phyloP scores from a whole-genome alignment of 1,284 basidiomycete genomes.

The Mycocalia duriaeana region DNA sequence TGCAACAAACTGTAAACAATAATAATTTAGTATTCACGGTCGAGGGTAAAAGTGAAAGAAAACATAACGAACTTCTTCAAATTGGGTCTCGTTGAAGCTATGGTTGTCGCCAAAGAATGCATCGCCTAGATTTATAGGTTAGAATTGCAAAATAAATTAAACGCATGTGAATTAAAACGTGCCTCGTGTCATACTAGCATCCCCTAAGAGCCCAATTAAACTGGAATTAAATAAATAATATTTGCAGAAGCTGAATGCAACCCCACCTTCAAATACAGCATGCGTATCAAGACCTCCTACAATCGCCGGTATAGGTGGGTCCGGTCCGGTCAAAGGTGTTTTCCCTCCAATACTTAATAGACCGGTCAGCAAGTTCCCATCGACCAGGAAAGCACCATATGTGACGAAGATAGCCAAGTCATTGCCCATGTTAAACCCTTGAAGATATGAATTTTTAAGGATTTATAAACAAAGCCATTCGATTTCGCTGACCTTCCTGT shows the following conservation, averaged over 20 bases:
- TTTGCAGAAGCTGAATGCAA: neutral
- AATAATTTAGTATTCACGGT: too few species aligned
- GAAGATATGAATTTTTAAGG: neutral
- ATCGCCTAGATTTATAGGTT: neutral
- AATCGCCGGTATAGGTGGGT: constrained; percentile 1
- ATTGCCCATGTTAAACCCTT: constrained; percentile 3
- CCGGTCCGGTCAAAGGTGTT: neutral
- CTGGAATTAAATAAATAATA: neutral
- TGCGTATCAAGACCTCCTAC: constrained; percentile 3
- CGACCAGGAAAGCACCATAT: constrained; percentile 1
- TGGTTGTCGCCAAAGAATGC: constrained; percentile 5
- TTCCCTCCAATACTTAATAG: constrained; percentile 2
- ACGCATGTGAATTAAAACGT: neutral
- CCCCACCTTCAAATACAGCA: constrained; percentile 3
- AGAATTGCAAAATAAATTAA: neutral
- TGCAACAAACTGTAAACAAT: neutral
- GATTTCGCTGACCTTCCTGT: neutral
- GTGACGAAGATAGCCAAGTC: constrained; percentile 2
- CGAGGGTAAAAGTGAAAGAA: too few species aligned
- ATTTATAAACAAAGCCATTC: neutral
- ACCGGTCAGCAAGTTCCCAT: neutral
- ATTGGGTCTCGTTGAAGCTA: constrained; percentile 3
- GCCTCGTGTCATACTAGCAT: constrained; percentile 2
- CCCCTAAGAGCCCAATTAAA: neutral
- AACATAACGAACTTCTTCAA: neutral